A percentile compares a stretch with the other conserved stretches of the same genome.
Evolutionary conservation across 805 yeast genomes (phyloP).

Genomic region (Metschnikowia shivogae): DNA sequence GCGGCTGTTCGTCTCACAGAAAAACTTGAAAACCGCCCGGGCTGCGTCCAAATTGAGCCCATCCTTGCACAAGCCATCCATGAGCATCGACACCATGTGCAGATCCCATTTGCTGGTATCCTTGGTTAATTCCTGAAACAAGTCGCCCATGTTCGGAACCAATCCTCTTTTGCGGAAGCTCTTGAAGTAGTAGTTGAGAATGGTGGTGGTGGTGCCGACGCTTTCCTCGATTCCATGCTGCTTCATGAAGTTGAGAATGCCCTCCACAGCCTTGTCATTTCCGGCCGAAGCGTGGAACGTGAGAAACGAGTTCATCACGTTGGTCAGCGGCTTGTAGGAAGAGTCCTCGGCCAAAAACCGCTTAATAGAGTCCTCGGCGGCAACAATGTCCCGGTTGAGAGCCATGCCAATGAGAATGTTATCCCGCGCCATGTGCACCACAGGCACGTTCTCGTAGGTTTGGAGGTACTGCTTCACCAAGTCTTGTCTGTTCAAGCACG

Average conservation of each 20-base stretch:
- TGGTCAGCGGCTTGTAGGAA: conserved; percentile 40
- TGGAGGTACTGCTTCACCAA: conserved; percentile 41
- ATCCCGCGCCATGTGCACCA: conserved; percentile 40
- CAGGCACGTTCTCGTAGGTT: conserved; percentile 26
- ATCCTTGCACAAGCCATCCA: conserved; percentile 49
- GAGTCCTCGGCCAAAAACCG: conserved; percentile 32
- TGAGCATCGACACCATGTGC: conserved; percentile 47
- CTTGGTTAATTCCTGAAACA: conserved; percentile 40
- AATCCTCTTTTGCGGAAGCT: conserved; percentile 40
- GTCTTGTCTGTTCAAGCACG: conserved; percentile 36
- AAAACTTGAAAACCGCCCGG: conserved; percentile 41
- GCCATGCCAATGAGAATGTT: conserved; percentile 44
- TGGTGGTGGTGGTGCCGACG: conserved; percentile 57
- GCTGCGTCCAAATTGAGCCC: conserved; percentile 50
- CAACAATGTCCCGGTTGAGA: conserved; percentile 33
- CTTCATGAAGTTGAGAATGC: conserved; percentile 44
- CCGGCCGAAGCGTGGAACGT: conserved; percentile 35
- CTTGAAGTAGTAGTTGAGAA: conserved; percentile 53
- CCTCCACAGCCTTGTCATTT: conserved; percentile 46
- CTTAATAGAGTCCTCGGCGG: conserved; percentile 43
- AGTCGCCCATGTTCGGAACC: conserved; percentile 35
- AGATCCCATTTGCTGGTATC: conserved; percentile 35
- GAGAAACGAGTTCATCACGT: conserved; percentile 52
- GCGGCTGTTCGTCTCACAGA: conserved; percentile 30
- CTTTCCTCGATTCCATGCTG: conserved; percentile 46